A percentile compares a stretch with the other conserved stretches of the same genome.
These are phyloP conservation scores for Emericellopsis terricola DNA, from an alignment of 495 filamentous ascomycete species.

Conservation along the genomic window DNA sequence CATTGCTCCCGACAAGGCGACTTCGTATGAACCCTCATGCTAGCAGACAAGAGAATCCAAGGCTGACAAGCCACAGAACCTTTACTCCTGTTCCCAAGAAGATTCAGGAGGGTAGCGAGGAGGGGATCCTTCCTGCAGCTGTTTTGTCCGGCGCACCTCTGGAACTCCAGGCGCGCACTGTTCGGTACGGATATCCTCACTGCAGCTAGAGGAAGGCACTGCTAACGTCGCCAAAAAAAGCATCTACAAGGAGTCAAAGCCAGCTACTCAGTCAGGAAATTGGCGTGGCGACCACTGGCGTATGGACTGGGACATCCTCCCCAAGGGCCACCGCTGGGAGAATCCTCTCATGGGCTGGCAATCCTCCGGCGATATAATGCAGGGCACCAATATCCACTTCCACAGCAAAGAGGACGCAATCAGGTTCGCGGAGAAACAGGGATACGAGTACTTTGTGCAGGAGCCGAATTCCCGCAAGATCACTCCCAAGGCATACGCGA, in stretches of 20 bases:
- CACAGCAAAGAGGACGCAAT: constrained; percentile 91
- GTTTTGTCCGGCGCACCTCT: constrained; percentile 83
- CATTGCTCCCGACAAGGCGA: constrained; percentile 58
- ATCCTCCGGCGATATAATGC: constrained; percentile 81
- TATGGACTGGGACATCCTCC: constrained; percentile 94
- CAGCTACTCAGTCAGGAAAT: constrained; percentile 83
- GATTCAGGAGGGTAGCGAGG: constrained; percentile 81
- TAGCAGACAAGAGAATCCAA: too few species aligned
- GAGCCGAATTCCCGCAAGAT: constrained; percentile 81
- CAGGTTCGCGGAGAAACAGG: constrained; percentile 90
- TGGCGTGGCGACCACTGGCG: constrained; percentile 76
- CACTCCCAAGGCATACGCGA: constrained; percentile 84
- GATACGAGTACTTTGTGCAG: constrained; percentile 97
- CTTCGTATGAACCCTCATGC: too few species aligned
- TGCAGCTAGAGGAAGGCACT: not conserved
- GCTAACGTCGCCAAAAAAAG: constrained; percentile 20
- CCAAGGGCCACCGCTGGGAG: constrained; percentile 86
- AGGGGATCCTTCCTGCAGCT: constrained; percentile 58
- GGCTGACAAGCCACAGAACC: too few species aligned
- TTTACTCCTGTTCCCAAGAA: constrained; percentile 81
- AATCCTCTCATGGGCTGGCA: constrained; percentile 98
- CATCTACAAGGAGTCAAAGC: constrained; percentile 78
- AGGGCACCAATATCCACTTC: constrained; percentile 81
- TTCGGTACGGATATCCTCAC: constrained; percentile 42
- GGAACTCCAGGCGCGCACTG: constrained; percentile 82